phyloP scores from a whole-genome alignment of 352 stramenopile genomes.

The Globisporangium abappressorium region DNA sequence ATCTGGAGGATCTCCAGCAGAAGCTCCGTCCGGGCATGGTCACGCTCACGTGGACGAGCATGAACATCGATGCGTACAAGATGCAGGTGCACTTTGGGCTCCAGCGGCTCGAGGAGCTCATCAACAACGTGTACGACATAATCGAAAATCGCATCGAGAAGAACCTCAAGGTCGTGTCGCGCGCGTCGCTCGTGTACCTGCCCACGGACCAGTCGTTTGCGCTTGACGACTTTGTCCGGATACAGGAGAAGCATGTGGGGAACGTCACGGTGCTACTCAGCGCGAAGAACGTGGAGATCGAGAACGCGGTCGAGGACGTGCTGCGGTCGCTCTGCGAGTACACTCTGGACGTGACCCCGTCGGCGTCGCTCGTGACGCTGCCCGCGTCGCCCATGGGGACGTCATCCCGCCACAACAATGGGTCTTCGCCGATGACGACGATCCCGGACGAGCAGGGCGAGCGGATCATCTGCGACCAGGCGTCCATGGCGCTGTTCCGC shows the following conservation, averaged over 20 bases:
- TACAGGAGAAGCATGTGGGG: conserved; percentile 76
- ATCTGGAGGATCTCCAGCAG: conserved; percentile 72
- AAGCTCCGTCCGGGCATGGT: conserved; percentile 78
- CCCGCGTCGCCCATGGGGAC: conserved; percentile 14
- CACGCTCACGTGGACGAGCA: conserved; percentile 88
- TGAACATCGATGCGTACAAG: conserved; percentile 88
- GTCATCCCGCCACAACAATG: not conserved
- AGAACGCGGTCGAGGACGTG: conserved; percentile 84
- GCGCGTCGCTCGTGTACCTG: conserved; percentile 72
- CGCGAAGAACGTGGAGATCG: conserved; percentile 84
- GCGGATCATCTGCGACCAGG: conserved; percentile 30
- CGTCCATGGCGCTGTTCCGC: conserved; percentile 48
- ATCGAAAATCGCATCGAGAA: conserved; percentile 86
- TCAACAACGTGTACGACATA: conserved; percentile 77
- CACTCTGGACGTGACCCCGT: conserved; percentile 39
- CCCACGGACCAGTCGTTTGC: conserved; percentile 80
- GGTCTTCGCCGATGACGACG: conserved; percentile 5
- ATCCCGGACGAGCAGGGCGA: conserved; percentile 13
- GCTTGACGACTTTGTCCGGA: conserved; percentile 84
- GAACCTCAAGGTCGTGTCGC: conserved; percentile 79
- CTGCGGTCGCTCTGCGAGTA: conserved; percentile 68
- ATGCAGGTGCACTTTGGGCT: conserved; percentile 55
- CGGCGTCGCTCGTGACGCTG: conserved; percentile 10
- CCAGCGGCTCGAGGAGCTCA: conserved; percentile 76
- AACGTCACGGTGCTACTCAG: conserved; percentile 56